Base-by-base conservation (phyloP, 139 green algal species). In the Closterium sp. region DNA sequence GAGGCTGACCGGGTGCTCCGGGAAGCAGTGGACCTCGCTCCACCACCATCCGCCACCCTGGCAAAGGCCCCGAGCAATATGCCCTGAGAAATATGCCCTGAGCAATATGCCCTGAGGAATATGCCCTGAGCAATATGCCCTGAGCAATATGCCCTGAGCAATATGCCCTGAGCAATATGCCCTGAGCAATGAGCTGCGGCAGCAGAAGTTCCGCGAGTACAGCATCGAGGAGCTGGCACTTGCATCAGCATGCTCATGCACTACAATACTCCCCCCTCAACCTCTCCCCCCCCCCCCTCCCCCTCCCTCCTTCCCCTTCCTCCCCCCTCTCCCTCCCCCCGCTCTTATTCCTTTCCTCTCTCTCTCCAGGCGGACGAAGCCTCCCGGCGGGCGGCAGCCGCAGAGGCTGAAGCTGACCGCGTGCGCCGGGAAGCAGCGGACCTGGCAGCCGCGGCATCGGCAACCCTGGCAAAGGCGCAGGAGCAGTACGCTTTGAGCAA, bases 201-300 rank as follows among this genome's bases (percentile, higher is more conserved):
- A 76, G 55, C 87, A 32, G 87, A 19, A 38, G 35, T 91, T 88
- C 89, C 21, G 64, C 12, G 34, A 84, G 84, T 91, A 91, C 28
- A 36, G 25, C 35, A 66, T 88, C 3, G 33, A 69, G 30, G 89
- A 92, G 16, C 66, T 92, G 21, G 33, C 32, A n/a, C n/a, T n/a
- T n/a, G n/a, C n/a, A n/a, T n/a, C n/a, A n/a, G n/a, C n/a, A n/a
- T n/a, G n/a, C n/a, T n/a, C n/a, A n/a, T n/a, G n/a, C n/a, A n/a
- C n/a, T n/a, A n/a, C n/a, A n/a, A n/a, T n/a, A n/a, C n/a, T n/a
- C n/a, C n/a, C n/a, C n/a, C n/a, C n/a, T n/a, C n/a, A n/a, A n/a
- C n/a, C n/a, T 76, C 38, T 66, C 21, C 38, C 21, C 38, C 38
- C 21, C 16, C 38, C 10, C 38, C 25, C 25, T 19, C 25, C 55